phyloP scores from a whole-genome alignment of 2,329 filamentous ascomycete species.

The Periglandula ipomoeae region DNA sequence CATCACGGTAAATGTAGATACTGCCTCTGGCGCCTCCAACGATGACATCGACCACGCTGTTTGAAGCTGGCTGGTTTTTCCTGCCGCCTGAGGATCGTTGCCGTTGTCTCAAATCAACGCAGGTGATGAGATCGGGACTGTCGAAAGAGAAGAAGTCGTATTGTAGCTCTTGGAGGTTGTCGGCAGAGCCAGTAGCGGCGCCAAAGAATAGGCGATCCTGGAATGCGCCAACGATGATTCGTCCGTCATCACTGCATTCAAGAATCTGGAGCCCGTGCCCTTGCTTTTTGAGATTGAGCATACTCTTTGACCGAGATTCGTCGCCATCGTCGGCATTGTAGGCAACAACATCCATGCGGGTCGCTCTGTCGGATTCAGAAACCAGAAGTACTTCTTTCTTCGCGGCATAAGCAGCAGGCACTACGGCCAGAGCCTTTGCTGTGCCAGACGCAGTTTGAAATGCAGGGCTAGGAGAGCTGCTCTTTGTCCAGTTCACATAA shows the following conservation, averaged over 20 bases:
- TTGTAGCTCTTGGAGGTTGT: constrained; percentile 20
- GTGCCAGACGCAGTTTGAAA: constrained; percentile 34
- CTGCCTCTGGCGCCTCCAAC: constrained; percentile 69
- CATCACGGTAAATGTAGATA: constrained; percentile 74
- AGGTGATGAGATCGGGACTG: constrained; percentile 54
- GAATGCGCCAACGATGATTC: constrained; percentile 39
- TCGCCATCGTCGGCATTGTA: constrained; percentile 29
- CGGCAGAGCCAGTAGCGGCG: constrained; percentile 14
- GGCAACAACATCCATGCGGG: constrained; percentile 31
- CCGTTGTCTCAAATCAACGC: constrained; percentile 51
- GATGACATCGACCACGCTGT: constrained; percentile 57
- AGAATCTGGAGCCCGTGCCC: constrained; percentile 32
- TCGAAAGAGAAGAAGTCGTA: constrained; percentile 53
- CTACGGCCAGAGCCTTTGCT: constrained; percentile 36
- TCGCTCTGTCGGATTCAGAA: constrained; percentile 31
- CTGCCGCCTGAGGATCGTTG: constrained; percentile 13
- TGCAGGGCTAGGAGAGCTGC: constrained; percentile 29
- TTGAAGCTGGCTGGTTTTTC: constrained; percentile 17
- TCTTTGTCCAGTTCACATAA: constrained; percentile 48
- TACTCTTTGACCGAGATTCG: constrained; percentile 21
- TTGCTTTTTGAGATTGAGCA: constrained; percentile 28
- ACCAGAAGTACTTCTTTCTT: constrained; percentile 37
- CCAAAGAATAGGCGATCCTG: constrained; percentile 29
- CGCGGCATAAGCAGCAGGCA: constrained; percentile 25
- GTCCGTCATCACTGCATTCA: constrained; percentile 42